Conservation (phyloP, 768 basidiomycete genomes). For the Phlebiopsis flavidoalba region DNA sequence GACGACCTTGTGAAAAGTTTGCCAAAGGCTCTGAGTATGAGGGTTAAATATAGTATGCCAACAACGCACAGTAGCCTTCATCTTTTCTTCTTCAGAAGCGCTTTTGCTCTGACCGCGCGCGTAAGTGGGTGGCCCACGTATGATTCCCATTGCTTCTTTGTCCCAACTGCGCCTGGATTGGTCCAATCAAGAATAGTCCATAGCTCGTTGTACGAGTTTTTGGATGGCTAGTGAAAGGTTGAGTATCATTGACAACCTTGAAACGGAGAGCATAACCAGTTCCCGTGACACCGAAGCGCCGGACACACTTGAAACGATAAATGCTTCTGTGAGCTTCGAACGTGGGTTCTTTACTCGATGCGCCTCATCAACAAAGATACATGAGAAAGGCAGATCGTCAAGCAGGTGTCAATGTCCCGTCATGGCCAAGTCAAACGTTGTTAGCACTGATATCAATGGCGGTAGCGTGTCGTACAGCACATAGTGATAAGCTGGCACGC, state of each 20-base stretch:
- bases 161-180: slow-evolving; percentile 76
- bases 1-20: slow-evolving; percentile 39
- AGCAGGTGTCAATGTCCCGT: slow-evolving; percentile 63
- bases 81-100: slow-evolving; percentile 51
- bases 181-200: slow-evolving; percentile 94
- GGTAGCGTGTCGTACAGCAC: neutral
- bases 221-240: slow-evolving; percentile 53
- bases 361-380: slow-evolving; percentile 83
- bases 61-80: neutral
- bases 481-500: slow-evolving; percentile 23
- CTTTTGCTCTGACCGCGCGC: slow-evolving; percentile 56
- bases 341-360: slow-evolving; percentile 82
- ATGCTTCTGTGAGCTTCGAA: slow-evolving; percentile 62
- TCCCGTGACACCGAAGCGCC: slow-evolving; percentile 84
- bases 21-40: neutral
- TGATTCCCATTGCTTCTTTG: slow-evolving; percentile 67
- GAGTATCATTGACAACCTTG: neutral
- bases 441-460: slow-evolving; percentile 52
- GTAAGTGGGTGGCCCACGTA: slow-evolving; percentile 66
- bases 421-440: slow-evolving; percentile 74
- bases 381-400: slow-evolving; percentile 64
- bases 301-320: slow-evolving; percentile 58
- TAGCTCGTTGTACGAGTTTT: slow-evolving; percentile 84
- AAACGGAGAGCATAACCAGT: slow-evolving; percentile 35
- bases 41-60: slow-evolving; percentile 31